These are phyloP conservation scores for Suillus alpinus DNA, from an alignment of 768 basidiomycete species.

Conservation along the genomic window DNA sequence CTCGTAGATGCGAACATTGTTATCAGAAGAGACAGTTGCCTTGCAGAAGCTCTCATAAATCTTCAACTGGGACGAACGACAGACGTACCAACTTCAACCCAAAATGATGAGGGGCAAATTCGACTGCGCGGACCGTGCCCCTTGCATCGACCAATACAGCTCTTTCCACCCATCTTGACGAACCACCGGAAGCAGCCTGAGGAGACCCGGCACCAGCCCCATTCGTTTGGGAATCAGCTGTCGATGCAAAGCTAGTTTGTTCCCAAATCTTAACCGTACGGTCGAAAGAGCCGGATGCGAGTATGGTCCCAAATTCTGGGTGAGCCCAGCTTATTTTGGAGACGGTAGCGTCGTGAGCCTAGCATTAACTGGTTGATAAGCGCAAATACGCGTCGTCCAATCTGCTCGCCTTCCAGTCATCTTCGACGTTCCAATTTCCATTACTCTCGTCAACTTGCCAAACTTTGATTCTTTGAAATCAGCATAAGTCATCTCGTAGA, in stretches of 20 bases:
- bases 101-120: constrained; percentile 85
- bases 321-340: constrained; percentile 87
- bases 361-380: constrained; percentile 6
- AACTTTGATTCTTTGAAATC: constrained; percentile 66
- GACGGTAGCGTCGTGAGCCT: constrained; percentile 96
- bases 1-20: constrained; percentile 84
- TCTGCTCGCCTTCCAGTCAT: constrained; percentile 83
- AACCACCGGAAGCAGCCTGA: constrained; percentile 19
- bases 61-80: neutral
- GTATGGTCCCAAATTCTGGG: constrained; percentile 84
- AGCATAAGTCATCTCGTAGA: constrained; percentile 9
- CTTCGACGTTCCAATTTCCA: constrained; percentile 74
- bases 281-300: constrained; percentile 89
- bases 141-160: constrained; percentile 78
- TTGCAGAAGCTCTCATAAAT: constrained; percentile 26
- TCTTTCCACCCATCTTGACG: constrained; percentile 68
- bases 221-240: constrained; percentile 25
- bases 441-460: constrained; percentile 75
- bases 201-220: constrained; percentile 16
- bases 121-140: constrained; percentile 81
- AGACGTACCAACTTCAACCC: constrained; percentile 79
- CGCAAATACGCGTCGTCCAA: neutral
- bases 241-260: constrained; percentile 40
- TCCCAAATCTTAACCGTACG: constrained; percentile 94
- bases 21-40: constrained; percentile 90